Percentiles rank a stretch among this genome's conserved stretches.
Evolutionary conservation across 768 basidiomycete genomes (phyloP).

Genomic region (Phanerochaete sordida): DNA sequence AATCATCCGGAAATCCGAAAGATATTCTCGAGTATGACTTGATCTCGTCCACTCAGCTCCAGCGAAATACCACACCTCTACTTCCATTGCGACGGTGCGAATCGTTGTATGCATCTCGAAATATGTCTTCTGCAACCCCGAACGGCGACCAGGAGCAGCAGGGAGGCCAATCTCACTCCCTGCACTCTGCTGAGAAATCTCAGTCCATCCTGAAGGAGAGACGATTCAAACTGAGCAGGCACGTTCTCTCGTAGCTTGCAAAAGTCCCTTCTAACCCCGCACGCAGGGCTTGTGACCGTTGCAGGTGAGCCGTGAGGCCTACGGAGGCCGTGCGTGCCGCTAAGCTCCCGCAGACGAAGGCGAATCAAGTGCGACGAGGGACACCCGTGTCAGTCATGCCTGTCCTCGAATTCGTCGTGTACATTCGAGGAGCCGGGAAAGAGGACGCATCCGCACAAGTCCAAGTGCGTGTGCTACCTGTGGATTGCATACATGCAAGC

Average conservation of each 20-base stretch:
- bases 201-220: slow-evolving; percentile 60
- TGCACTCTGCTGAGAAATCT: background rate
- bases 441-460: slow-evolving; percentile 82
- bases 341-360: slow-evolving; percentile 49
- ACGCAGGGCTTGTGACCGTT: slow-evolving; percentile 84
- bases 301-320: slow-evolving; percentile 55
- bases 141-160: slow-evolving; percentile 5
- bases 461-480: slow-evolving; percentile 54
- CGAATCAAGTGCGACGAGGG: slow-evolving; percentile 89
- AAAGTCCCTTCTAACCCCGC: slow-evolving; percentile 1
- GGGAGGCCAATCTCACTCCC: background rate
- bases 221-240: slow-evolving; percentile 88
- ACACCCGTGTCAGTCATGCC: slow-evolving; percentile 83
- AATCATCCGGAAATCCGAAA: too few relatives aligned
- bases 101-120: background rate
- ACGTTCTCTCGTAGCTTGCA: slow-evolving; percentile 17
- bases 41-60: background rate
- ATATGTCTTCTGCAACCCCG: slow-evolving; percentile 2
- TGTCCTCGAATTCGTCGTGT: slow-evolving; percentile 78
- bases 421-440: slow-evolving; percentile 89
- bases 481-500: background rate
- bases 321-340: background rate
- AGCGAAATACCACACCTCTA: background rate
- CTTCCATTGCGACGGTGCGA: background rate
- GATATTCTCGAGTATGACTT: background rate